Evolutionary conservation across 2,329 filamentous ascomycete genomes (phyloP), one percentile per base, ranked within the genome.

Genomic region (Cordyceps cateniannulata): DNA sequence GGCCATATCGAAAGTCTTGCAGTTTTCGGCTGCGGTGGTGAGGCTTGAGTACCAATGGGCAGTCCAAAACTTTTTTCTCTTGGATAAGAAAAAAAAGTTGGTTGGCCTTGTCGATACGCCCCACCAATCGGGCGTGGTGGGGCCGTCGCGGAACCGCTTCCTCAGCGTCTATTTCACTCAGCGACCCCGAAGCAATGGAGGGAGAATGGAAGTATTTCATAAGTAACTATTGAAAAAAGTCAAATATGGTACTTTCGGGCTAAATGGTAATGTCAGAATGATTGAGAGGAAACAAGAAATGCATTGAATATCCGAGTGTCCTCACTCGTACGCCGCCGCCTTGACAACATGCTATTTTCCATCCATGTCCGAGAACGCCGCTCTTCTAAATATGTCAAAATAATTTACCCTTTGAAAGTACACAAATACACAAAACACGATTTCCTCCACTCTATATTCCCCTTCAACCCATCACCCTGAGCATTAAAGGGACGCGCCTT

Each of bases 1-100:
- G 16, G 51, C 61, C 61, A 62, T 62, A n/a, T 12, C 60, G 35
- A 29, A n/a, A 3, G 48, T 47, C 22, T 56, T 25, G 45, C 55
- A 44, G 27, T 40, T 16, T 35, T 22, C 5, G 24, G 24, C 10
- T 51, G 35, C n/a, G n/a, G 24, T 50, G n/a, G 27, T 57, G 25
- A 32, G 27, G 20, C 27, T 57, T 57, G 35, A 7, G 7, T 20
- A 27, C 56, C 7, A n/a, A 44, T 20, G 24, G 27, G 12, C 42
- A 1, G n/a, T 47, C 22, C 50, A 53, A 53, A 60, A 45, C 32
- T 59, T 55, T 57, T 57, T 47, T 51, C 18, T 35, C 18, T 27
- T 32, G 47, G 52, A 45, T n/a, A 51, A 56, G 49, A 50, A 61
- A 61, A 61, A 56, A 61, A 61, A 12, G 10, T 35, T 3, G 8